Evolutionary conservation across 2,329 filamentous ascomycete genomes (phyloP), one percentile per base, ranked within the genome.

Genomic region (Penicillium sp.): DNA sequence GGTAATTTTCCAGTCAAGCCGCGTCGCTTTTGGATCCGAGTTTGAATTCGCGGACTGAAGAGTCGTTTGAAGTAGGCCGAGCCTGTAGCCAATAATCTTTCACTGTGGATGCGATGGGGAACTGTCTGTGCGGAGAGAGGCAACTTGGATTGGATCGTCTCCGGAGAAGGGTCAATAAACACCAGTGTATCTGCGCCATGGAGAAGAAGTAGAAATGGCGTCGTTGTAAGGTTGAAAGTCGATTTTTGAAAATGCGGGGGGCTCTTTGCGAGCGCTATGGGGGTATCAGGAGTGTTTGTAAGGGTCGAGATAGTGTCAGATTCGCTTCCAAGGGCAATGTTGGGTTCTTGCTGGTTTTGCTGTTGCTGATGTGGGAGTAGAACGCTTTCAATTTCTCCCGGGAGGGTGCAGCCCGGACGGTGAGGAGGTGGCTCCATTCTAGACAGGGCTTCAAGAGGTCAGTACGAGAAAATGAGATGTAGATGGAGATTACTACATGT

Each of bases 151-250:
- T 54, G 45, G 19, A 49, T 42, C 2, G 7, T 31, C 47, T 59
- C 51, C 3, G 64, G 63, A 1, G 64, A 57, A 17, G 61, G 48
- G 17, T 70, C 69, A 38, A 72, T 66, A 42, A 64, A 69, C 1
- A 69, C 61, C 15, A 69, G 57, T 0, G 69, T 72, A 51, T 72
- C 69, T 26, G 58, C 67, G n/a, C 62, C 58, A 13, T 56, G 34
- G 17, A 62, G 48, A 29, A 61, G 34, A 5, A 63, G 52, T 24
- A 63, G 40, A 2, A 54, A 55, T 31, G 59, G 34, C 51, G 49
- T n/a, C 49, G 17, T 15, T 52, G 26, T 10, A 24, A n/a, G 22
- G 19, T 26, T 19, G 1, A 5, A 15, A 17, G 7, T 6, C 28
- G 45, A 47, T 12, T 10, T 10, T 2, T 12, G 45, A 9, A 15